These are phyloP conservation scores for Selaginella moellendorffii DNA, from an alignment of 75 land plant genomes.

Conservation along the genomic window DNA sequence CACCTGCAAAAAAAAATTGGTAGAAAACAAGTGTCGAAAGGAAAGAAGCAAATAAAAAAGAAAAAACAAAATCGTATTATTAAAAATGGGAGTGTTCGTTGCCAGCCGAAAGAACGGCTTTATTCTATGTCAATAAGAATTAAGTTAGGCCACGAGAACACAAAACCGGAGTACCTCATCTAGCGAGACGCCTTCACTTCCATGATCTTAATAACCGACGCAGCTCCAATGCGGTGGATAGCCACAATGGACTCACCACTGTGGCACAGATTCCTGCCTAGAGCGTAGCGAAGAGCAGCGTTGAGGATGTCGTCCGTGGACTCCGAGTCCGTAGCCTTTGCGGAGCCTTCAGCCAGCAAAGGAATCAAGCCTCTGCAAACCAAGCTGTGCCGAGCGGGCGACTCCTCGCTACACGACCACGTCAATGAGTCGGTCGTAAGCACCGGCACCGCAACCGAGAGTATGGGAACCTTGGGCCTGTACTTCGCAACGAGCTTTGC, in stretches of 20 bases:
- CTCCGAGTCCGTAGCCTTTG: slow-evolving; percentile 77
- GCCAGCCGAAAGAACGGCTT: no score
- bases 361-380: slow-evolving; percentile 65
- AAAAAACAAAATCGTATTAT: no score
- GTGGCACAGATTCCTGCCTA: slow-evolving; percentile 35
- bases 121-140: no score
- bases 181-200: slow-evolving; percentile 30
- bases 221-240: slow-evolving; percentile 70
- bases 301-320: slow-evolving; percentile 76
- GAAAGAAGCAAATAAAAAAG: no score
- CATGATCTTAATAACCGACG: slow-evolving; percentile 78
- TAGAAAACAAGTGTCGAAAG: no score
- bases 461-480: slow-evolving; percentile 68
- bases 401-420: slow-evolving; percentile 62
- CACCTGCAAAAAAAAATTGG: no score
- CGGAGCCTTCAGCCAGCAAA: slow-evolving; percentile 60
- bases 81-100: no score
- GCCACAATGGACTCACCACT: slow-evolving; percentile 74
- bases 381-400: slow-evolving; percentile 77
- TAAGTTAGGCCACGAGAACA: no score
- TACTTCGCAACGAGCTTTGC: slow-evolving; percentile 90
- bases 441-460: slow-evolving; percentile 76
- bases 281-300: slow-evolving; percentile 46
- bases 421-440: slow-evolving; percentile 59
- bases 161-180: no score